These are phyloP conservation scores for Phylloboletellus chloephorus DNA, from an alignment of 1,284 basidiomycete species.

Conservation along the genomic window DNA sequence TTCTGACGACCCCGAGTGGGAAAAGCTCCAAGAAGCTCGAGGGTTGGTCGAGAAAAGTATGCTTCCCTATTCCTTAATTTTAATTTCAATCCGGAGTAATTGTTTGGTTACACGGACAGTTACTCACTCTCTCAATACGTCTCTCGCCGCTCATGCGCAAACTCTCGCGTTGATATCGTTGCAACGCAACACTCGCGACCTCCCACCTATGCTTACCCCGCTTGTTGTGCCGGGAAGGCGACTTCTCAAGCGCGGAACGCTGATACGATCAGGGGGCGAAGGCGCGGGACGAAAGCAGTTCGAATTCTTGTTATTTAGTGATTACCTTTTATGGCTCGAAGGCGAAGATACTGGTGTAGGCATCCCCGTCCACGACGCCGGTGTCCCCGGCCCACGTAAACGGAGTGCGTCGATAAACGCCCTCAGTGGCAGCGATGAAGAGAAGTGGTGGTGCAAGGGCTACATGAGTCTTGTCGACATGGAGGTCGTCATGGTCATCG, in stretches of 20 bases:
- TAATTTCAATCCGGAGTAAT: not conserved
- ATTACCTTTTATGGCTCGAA: conserved; percentile 74
- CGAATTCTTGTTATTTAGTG: conserved; percentile 77
- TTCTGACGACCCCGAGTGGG: conserved; percentile 57
- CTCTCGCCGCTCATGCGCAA: conserved; percentile 70
- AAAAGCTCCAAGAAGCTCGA: conserved; percentile 53
- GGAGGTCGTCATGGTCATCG: conserved; percentile 57
- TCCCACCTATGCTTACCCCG: conserved; percentile 53
- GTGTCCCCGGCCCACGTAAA: conserved; percentile 18
- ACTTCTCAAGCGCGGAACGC: conserved; percentile 61
- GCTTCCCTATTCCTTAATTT: conserved; percentile 8
- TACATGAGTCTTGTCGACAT: conserved; percentile 66
- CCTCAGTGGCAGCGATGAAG: conserved; percentile 22
- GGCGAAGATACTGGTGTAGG: conserved; percentile 33
- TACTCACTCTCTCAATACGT: conserved; percentile 70
- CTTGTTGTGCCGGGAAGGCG: conserved; percentile 75
- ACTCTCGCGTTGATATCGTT: conserved; percentile 69
- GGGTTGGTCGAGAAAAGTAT: conserved; percentile 71
- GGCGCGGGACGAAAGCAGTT: conserved; percentile 32
- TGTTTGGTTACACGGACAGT: conserved; percentile 41
- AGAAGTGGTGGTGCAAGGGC: conserved; percentile 70
- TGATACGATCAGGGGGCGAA: conserved; percentile 36
- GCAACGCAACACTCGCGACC: conserved; percentile 66
- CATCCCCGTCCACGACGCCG: conserved; percentile 17
- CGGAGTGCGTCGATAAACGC: conserved; percentile 21